Evolutionary conservation across 352 stramenopile species (phyloP).

Genomic region (Phytophthora citrophthora): DNA sequence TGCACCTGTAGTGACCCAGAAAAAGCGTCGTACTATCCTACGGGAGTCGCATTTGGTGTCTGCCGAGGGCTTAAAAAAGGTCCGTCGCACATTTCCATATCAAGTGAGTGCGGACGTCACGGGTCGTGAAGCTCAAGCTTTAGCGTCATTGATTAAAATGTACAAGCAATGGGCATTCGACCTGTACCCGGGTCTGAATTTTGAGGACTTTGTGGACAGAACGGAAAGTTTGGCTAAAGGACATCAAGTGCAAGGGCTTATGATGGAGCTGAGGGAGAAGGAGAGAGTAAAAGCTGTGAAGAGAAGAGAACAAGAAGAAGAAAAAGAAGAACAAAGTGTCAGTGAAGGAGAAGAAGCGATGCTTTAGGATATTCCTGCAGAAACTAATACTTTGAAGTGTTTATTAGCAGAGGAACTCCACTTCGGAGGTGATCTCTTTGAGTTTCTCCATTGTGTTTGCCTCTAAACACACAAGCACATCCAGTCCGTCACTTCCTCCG

Average conservation of each 20-base stretch:
- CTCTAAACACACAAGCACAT: slow-evolving; percentile 35
- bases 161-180: slow-evolving; percentile 90
- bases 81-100: slow-evolving; percentile 76
- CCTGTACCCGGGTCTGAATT: slow-evolving; percentile 80
- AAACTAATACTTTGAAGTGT: too few relatives aligned
- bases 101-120: slow-evolving; percentile 60
- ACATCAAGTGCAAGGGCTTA: slow-evolving; percentile 66
- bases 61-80: slow-evolving; percentile 67
- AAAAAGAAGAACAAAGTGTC: slow-evolving; percentile 21
- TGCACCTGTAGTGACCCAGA: slow-evolving; percentile 14
- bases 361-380: slow-evolving; percentile 25
- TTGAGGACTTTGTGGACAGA: slow-evolving; percentile 83
- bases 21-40: slow-evolving; percentile 62
- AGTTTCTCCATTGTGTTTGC: slow-evolving; percentile 21
- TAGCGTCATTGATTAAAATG: slow-evolving; percentile 73
- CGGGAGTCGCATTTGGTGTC: slow-evolving; percentile 74
- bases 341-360: slow-evolving; percentile 51
- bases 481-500: slow-evolving; percentile 16
- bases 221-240: slow-evolving; percentile 64
- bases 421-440: not conserved
- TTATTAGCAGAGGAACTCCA: slow-evolving; percentile 12
- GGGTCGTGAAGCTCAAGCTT: slow-evolving; percentile 69
- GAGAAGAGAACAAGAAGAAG: slow-evolving; percentile 22
- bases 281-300: slow-evolving; percentile 51
- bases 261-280: slow-evolving; percentile 64